Percentiles rank a stretch among this genome's conserved stretches.
Conservation (phyloP, 495 filamentous ascomycete genomes). For the Lindgomyces ingoldianus region DNA sequence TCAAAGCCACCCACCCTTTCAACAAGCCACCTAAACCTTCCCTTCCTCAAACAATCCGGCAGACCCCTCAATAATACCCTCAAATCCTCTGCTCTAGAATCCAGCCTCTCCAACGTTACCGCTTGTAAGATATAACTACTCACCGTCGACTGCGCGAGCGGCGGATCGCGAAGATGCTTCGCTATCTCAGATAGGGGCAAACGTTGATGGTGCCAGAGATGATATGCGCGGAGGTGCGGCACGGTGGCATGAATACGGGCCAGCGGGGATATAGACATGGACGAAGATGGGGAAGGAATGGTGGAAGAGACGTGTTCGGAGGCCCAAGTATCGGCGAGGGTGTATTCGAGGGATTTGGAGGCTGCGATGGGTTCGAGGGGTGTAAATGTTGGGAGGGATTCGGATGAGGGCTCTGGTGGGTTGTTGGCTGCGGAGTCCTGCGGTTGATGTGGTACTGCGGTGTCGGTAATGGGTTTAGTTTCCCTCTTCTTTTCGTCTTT, state of each 20-base stretch:
- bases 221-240: slow-evolving; percentile 59
- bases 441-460: neutral
- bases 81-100: slow-evolving; percentile 27
- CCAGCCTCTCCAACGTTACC: slow-evolving; percentile 34
- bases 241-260: slow-evolving; percentile 79
- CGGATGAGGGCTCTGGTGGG: neutral
- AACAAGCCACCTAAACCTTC: slow-evolving; percentile 1
- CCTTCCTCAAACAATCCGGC: slow-evolving; percentile 19
- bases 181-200: slow-evolving; percentile 52
- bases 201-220: slow-evolving; percentile 57
- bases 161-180: slow-evolving; percentile 56
- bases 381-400: neutral
- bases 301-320: slow-evolving; percentile 29
- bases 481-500: neutral
- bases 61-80: slow-evolving; percentile 27
- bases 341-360: slow-evolving; percentile 22
- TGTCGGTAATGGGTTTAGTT: neutral
- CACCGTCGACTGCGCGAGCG: slow-evolving; percentile 55
- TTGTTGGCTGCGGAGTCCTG: neutral
- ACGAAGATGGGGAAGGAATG: slow-evolving; percentile 44
- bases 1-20: neutral
- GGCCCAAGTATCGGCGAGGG: slow-evolving; percentile 19
- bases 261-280: slow-evolving; percentile 63
- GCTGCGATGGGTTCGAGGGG: neutral
- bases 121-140: slow-evolving; percentile 52